Percentiles rank a stretch among this genome's conserved stretches.
Evolutionary conservation across 495 filamentous ascomycete species (phyloP).

Genomic region (Pseudotulostoma volvatum): DNA sequence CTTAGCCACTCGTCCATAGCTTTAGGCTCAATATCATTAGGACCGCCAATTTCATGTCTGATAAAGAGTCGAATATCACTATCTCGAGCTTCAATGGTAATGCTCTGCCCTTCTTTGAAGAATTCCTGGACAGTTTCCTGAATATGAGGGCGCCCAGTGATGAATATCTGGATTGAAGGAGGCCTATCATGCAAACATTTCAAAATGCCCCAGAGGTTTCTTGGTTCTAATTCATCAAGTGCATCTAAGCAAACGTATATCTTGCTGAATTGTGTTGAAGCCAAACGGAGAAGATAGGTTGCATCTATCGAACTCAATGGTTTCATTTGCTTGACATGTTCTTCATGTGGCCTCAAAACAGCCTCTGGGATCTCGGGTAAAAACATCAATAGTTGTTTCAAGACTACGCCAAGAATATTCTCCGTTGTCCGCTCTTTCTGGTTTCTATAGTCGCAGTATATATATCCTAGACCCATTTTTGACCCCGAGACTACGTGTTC

Average conservation of each 20-base stretch:
- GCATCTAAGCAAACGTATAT: slow-evolving; percentile 10
- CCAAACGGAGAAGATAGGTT: slow-evolving; percentile 1
- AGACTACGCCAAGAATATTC: slow-evolving; percentile 8
- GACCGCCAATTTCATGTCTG: slow-evolving; percentile 8
- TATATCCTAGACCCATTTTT: slow-evolving; percentile 11
- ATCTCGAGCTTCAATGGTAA: slow-evolving; percentile 7
- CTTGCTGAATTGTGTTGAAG: slow-evolving; percentile 4
- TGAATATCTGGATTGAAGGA: slow-evolving; percentile 4
- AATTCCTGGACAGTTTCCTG: slow-evolving; percentile 2
- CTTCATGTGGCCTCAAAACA: slow-evolving; percentile 1
- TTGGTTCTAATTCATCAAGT: slow-evolving; percentile 6
- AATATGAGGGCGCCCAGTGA: slow-evolving; percentile 8
- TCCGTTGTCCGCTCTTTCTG: slow-evolving; percentile 8
- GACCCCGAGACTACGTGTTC: neutral
- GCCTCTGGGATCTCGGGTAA: slow-evolving; percentile 4
- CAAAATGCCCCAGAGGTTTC: slow-evolving; percentile 3
- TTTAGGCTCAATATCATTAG: slow-evolving; percentile 8
- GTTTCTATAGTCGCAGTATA: slow-evolving; percentile 19
- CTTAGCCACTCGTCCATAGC: slow-evolving; percentile 8
- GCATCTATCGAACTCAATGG: slow-evolving; percentile 2
- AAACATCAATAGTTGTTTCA: slow-evolving; percentile 9
- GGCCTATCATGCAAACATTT: slow-evolving; percentile 2
- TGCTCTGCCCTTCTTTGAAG: slow-evolving; percentile 4
- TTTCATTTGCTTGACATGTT: slow-evolving; percentile 1
- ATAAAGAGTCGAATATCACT: slow-evolving; percentile 8